Evolutionary conservation across 2,329 filamentous ascomycete genomes (phyloP).

Genomic region (Cladosporium sp.): DNA sequence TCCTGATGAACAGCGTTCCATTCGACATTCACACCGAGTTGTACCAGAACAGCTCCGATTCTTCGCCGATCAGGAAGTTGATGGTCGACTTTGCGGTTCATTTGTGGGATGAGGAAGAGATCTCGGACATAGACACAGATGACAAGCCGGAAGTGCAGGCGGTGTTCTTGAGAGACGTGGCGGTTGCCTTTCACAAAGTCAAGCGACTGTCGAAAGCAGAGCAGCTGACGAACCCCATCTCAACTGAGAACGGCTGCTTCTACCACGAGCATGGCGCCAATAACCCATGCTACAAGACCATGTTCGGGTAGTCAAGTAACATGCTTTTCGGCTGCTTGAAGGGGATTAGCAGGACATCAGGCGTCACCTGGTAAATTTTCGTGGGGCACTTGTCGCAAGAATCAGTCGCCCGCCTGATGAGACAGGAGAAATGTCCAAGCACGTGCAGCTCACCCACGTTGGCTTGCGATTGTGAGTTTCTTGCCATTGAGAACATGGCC

Average conservation of each 20-base stretch:
- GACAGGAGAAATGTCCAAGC: no score
- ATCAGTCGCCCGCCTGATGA: no score
- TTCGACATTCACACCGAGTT: neutral
- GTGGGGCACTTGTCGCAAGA: no score
- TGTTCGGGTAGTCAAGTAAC: neutral
- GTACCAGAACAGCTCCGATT: neutral
- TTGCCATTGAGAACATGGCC: no score
- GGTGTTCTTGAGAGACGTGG: neutral
- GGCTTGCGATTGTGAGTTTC: no score
- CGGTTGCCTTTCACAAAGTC: neutral
- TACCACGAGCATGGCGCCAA: neutral
- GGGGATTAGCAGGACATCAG: no score
- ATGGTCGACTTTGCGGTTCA: neutral
- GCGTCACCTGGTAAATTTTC: no score
- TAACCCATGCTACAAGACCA: conserved; percentile 1
- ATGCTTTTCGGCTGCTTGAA: neutral
- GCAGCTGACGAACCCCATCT: neutral
- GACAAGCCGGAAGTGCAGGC: neutral
- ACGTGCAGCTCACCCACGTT: no score
- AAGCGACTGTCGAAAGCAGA: neutral
- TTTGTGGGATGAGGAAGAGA: neutral
- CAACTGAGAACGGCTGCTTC: neutral
- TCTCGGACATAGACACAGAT: neutral
- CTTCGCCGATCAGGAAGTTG: neutral
- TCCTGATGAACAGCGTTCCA: neutral